Evolutionary conservation across 257 asterid species (phyloP).

Genomic region (Petrea volubilis): DNA sequence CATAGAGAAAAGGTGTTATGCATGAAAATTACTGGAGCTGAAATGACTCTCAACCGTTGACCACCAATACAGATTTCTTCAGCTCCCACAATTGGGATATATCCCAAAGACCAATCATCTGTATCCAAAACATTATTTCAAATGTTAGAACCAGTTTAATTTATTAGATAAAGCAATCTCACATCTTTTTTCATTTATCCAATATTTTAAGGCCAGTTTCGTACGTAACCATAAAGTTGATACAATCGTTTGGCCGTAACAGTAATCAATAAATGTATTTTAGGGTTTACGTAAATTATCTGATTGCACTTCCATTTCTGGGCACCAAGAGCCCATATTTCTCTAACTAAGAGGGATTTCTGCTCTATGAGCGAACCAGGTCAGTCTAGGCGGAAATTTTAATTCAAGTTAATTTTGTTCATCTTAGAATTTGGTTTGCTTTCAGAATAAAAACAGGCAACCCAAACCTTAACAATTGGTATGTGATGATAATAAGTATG

Average conservation of each 20-base stretch:
- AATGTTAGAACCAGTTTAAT: constrained; percentile 14
- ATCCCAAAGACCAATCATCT: constrained; percentile 86
- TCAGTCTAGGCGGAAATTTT: background rate
- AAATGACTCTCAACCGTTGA: constrained; percentile 66
- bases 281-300: background rate
- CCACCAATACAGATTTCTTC: constrained; percentile 90
- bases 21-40: constrained; percentile 68
- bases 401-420: background rate
- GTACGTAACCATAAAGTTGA: background rate
- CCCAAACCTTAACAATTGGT: background rate
- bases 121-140: constrained; percentile 28
- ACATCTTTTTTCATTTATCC: constrained; percentile 11
- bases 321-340: too few relatives aligned
- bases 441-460: background rate
- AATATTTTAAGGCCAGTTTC: constrained; percentile 1
- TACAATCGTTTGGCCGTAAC: background rate
- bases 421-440: background rate
- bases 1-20: constrained; percentile 1
- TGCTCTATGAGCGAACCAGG: background rate
- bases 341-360: too few relatives aligned
- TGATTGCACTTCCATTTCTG: too few relatives aligned
- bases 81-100: constrained; percentile 64
- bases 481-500: background rate
- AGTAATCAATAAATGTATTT: background rate
- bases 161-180: constrained; percentile 8